Evolutionary conservation across 768 basidiomycete species (phyloP).

Genomic region (Boletus reticuloceps): DNA sequence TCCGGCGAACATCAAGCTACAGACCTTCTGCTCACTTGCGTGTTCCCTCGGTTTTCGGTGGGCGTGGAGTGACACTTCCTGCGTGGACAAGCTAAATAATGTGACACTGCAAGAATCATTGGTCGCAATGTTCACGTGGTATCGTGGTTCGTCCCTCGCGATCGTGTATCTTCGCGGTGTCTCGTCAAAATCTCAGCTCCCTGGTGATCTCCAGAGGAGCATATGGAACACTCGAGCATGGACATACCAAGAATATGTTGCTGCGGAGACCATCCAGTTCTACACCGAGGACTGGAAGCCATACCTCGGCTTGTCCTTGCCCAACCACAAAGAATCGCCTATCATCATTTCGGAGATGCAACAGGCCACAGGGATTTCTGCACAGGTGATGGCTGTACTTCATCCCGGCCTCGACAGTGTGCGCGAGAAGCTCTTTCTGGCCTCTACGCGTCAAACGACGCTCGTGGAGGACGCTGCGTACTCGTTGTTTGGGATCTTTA

Average conservation of each 20-base stretch:
- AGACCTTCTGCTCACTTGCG: too few relatives aligned
- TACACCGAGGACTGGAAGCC: too few relatives aligned
- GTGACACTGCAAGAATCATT: not conserved
- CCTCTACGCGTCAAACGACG: not conserved
- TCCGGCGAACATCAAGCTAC: too few relatives aligned
- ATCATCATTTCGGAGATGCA: not conserved
- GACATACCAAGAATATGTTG: too few relatives aligned
- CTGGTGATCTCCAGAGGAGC: not conserved
- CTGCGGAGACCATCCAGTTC: too few relatives aligned
- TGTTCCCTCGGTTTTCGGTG: too few relatives aligned
- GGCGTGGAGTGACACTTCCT: not conserved
- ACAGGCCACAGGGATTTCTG: not conserved
- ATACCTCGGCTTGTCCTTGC: too few relatives aligned
- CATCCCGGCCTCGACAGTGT: not conserved
- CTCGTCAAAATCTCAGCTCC: not conserved
- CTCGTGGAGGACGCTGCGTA: not conserved
- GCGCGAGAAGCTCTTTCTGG: too few relatives aligned
- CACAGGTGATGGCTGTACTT: not conserved
- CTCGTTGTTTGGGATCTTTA: not conserved
- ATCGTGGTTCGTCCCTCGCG: not conserved
- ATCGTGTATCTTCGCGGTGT: slow-evolving; percentile 1
- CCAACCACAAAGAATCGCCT: too few relatives aligned
- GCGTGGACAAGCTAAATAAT: slow-evolving; percentile 1
- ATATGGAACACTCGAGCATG: slow-evolving; percentile 4
- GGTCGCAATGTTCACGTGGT: slow-evolving; percentile 9